These are phyloP conservation scores for Mucor saturninus DNA, from an alignment of 371 early-diverging fungal genomes.

Conservation along the genomic window DNA sequence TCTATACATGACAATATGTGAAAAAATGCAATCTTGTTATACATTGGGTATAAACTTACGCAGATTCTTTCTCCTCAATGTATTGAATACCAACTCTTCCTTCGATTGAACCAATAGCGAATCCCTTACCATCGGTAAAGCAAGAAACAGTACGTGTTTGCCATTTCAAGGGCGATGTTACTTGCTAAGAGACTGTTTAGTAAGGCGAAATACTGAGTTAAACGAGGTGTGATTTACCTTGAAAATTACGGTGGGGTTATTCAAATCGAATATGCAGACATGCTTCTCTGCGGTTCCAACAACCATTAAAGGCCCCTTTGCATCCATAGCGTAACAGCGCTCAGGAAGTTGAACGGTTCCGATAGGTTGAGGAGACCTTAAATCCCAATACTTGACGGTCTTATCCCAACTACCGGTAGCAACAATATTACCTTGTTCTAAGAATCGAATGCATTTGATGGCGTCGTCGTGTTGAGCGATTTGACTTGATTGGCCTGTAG, in stretches of 20 bases:
- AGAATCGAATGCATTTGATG: constrained; percentile 75
- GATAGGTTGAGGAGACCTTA: constrained; percentile 76
- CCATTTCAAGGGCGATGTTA: constrained; percentile 83
- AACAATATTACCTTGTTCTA: constrained; percentile 63
- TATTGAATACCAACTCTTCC: constrained; percentile 94
- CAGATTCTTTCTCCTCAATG: constrained; percentile 78
- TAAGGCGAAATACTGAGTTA: not conserved
- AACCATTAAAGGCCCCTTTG: constrained; percentile 30
- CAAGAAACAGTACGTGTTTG: constrained; percentile 85
- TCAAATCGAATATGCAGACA: constrained; percentile 78
- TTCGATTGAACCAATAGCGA: constrained; percentile 91
- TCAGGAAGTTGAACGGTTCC: constrained; percentile 80
- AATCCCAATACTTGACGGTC: constrained; percentile 95
- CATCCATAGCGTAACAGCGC: constrained; percentile 91
- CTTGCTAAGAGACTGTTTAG: constrained; percentile 33
- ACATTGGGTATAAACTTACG: constrained; percentile 48
- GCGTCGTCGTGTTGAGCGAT: constrained; percentile 86
- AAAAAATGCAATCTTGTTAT: not conserved
- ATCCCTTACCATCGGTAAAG: constrained; percentile 81
- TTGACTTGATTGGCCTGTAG: constrained; percentile 77
- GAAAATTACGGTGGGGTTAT: constrained; percentile 77
- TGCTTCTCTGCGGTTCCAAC: constrained; percentile 57
- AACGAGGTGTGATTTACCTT: constrained; percentile 46
- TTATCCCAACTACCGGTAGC: constrained; percentile 95
- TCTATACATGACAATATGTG: constrained; percentile 28